These are phyloP conservation scores for Amphicarpaea edgeworthii DNA, from an alignment of 306 rosid genomes.

Conservation along the genomic window DNA sequence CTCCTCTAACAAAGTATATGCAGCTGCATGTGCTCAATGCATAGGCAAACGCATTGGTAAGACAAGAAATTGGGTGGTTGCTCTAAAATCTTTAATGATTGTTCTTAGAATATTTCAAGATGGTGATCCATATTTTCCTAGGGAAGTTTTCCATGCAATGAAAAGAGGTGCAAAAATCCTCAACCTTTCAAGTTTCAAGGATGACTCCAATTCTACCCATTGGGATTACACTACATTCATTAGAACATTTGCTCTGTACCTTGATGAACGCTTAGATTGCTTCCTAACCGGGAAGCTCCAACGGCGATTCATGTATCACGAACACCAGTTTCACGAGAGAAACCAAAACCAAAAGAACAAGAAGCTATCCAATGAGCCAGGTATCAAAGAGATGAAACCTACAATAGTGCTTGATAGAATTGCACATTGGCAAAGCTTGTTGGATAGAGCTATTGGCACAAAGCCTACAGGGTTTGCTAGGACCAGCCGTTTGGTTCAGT, in stretches of 20 bases:
- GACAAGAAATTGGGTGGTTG: conserved; percentile 82
- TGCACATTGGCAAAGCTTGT: conserved; percentile 67
- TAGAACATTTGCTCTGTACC: conserved; percentile 72
- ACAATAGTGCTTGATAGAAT: conserved; percentile 65
- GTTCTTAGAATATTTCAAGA: conserved; percentile 81
- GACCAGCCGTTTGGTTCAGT: conserved; percentile 57
- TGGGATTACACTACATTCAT: conserved; percentile 85
- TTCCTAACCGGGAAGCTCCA: conserved; percentile 86
- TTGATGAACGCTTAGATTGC: conserved; percentile 82
- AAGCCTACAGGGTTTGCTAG: conserved; percentile 73
- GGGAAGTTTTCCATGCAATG: conserved; percentile 78
- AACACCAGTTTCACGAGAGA: not conserved
- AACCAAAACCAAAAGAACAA: conserved; percentile 25
- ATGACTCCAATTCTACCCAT: conserved; percentile 77
- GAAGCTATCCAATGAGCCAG: conserved; percentile 43
- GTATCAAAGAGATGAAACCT: conserved; percentile 73
- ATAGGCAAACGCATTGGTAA: conserved; percentile 68
- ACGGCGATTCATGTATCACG: conserved; percentile 48
- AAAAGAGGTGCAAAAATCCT: conserved; percentile 77
- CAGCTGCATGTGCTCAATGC: conserved; percentile 70
- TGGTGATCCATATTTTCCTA: conserved; percentile 83
- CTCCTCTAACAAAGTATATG: conserved; percentile 61
- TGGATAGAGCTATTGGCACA: conserved; percentile 75
- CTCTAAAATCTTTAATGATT: conserved; percentile 76
- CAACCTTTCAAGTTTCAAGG: conserved; percentile 75